A percentile compares a stretch with the other conserved stretches of the same genome.
These are phyloP conservation scores for Phytophthora pini DNA, from an alignment of 352 stramenopile genomes.

Conservation along the genomic window DNA sequence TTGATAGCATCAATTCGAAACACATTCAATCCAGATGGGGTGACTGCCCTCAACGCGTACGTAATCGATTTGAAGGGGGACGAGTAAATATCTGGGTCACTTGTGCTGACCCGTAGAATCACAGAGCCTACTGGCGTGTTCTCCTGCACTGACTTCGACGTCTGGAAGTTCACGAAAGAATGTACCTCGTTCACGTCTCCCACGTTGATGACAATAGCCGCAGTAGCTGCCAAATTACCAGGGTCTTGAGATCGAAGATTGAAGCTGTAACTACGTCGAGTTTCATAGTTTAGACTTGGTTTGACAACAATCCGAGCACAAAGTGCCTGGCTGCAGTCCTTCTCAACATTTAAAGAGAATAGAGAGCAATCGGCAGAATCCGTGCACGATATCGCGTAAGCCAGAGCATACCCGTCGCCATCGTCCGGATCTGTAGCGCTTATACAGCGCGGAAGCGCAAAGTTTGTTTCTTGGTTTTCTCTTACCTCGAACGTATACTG, in stretches of 20 bases:
- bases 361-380: conserved; percentile 39
- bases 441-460: conserved; percentile 42
- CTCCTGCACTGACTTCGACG: conserved; percentile 38
- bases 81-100: conserved; percentile 49
- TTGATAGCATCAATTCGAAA: conserved; percentile 41
- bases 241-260: conserved; percentile 41
- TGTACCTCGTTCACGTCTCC: conserved; percentile 63
- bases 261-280: conserved; percentile 46
- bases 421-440: conserved; percentile 50
- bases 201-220: conserved; percentile 45
- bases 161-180: conserved; percentile 39
- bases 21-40: conserved; percentile 35
- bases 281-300: conserved; percentile 50
- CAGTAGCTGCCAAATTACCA: conserved; percentile 22
- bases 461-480: conserved; percentile 38
- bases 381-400: conserved; percentile 49
- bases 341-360: conserved; percentile 47
- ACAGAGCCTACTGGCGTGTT: conserved; percentile 31
- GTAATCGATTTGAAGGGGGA: conserved; percentile 38
- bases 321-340: conserved; percentile 35
- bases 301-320: conserved; percentile 54
- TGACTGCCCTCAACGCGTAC: conserved; percentile 41
- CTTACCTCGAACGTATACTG: conserved; percentile 40
- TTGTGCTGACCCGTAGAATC: conserved; percentile 37
- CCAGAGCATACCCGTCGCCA: conserved; percentile 42